phyloP scores from a whole-genome alignment of 306 rosid genomes.

The Cicer yamashitae region DNA sequence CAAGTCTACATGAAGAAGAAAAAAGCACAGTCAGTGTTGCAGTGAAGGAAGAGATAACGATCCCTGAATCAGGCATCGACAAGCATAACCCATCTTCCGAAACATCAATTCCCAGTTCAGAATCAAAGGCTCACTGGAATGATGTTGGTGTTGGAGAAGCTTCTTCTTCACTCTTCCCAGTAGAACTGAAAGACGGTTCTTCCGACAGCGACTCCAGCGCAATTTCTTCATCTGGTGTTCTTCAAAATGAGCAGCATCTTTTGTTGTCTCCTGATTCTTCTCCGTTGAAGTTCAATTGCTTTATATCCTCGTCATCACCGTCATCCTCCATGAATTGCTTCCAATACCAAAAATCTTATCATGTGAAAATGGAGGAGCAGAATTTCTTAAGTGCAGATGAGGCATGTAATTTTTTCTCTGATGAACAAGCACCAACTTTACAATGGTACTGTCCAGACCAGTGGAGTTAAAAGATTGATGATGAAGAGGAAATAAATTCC shows the following conservation, averaged over 20 bases:
- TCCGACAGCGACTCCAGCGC: constrained; percentile 95
- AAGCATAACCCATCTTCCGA: constrained; percentile 43
- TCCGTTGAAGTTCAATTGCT: no score
- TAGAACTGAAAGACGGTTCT: constrained; percentile 77
- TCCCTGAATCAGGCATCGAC: constrained; percentile 44
- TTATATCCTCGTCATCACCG: no score
- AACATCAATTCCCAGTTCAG: constrained; percentile 51
- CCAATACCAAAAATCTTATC: constrained; percentile 66
- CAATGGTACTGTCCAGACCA: constrained; percentile 82
- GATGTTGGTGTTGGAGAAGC: constrained; percentile 40
- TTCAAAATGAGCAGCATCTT: constrained; percentile 51
- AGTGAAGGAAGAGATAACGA: constrained; percentile 64
- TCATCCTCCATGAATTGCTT: constrained; percentile 58
- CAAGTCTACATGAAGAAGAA: constrained; percentile 67
- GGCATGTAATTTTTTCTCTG: constrained; percentile 82
- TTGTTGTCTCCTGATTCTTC: constrained; percentile 50
- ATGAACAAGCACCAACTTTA: constrained; percentile 87
- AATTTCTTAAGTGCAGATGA: constrained; percentile 90
- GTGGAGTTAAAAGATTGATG: constrained; percentile 52
- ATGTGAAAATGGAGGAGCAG: constrained; percentile 89
- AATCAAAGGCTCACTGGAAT: constrained; percentile 53
- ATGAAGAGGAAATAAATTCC: neutral
- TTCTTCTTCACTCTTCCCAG: constrained; percentile 45
- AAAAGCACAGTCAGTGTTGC: constrained; percentile 58
- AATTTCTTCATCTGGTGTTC: constrained; percentile 64